Base-by-base conservation (phyloP, 352 stramenopile species). In the Phytophthora sp. region DNA sequence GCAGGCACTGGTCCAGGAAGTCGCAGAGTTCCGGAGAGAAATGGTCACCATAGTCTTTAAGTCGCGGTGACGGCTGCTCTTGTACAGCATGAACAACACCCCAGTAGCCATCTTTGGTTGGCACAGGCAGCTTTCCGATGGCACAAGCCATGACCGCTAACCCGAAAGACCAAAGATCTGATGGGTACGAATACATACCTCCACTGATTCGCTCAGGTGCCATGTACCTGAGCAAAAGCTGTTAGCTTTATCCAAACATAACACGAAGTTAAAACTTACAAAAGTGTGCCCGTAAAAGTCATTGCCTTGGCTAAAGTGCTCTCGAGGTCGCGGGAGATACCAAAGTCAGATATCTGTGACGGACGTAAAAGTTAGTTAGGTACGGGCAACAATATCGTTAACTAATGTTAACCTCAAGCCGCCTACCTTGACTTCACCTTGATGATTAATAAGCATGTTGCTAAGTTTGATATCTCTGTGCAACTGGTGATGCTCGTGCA, bases 381-480 rank as follows among this genome's bases (percentile, higher is more conserved):
- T n/a, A n/a, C n/a, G n/a, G n/a, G n/a, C n/a, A n/a, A n/a, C n/a
- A n/a, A n/a, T n/a, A n/a, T n/a, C n/a, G n/a, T n/a, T n/a, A n/a
- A n/a, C n/a, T n/a, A n/a, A n/a, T n/a, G n/a, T n/a, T n/a, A n/a
- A n/a, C n/a, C n/a, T n/a, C n/a, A n/a, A n/a, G n/a, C n/a, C n/a
- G n/a, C n/a, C n/a, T n/a, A 88, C 79, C 75, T 95, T 95, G 56
- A 94, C 84, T 60, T 88, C 66, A 0, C 85, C 84, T 33, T 79
- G 65, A 18, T 84, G 75, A 67, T 97, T 97, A 36, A 98, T 86
- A 9, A 98, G 84, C 73, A 98, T 93, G 75, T 98, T 98, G 60
- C 88, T 96, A 18, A 96, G 89, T 60, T 98, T 98, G 65, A 98
- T 97, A 35, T 98, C 95, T 36, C 95, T 86, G 64, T 98, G 95